Evolutionary conservation across 768 basidiomycete genomes (phyloP).

Genomic region (Brasilioporus rufonigricans): DNA sequence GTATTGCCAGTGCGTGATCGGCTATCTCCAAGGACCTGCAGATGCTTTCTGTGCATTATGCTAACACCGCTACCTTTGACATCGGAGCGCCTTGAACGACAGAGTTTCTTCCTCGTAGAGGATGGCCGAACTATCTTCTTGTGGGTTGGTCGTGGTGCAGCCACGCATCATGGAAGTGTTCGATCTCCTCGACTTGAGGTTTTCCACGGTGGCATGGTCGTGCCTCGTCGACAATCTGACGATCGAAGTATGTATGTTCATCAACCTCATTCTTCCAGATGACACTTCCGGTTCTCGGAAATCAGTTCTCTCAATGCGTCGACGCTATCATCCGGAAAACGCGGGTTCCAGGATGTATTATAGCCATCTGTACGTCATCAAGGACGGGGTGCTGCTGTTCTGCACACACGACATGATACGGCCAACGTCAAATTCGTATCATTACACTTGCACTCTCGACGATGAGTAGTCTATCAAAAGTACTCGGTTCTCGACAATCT

Average conservation of each 20-base stretch:
- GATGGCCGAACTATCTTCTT: slow-evolving; percentile 98
- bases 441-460: too few species aligned
- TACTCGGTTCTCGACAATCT: too few species aligned
- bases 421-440: too few species aligned
- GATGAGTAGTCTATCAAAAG: too few species aligned
- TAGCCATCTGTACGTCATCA: slow-evolving; percentile 93
- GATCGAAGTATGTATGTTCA: too few species aligned
- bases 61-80: slow-evolving; percentile 88
- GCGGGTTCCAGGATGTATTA: slow-evolving; percentile 92
- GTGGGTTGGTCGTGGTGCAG: slow-evolving; percentile 97
- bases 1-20: slow-evolving; percentile 92
- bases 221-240: neutral
- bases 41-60: slow-evolving; percentile 86
- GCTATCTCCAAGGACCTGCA: slow-evolving; percentile 92
- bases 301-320: slow-evolving; percentile 90
- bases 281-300: slow-evolving; percentile 85
- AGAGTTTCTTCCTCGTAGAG: slow-evolving; percentile 95
- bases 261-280: too few species aligned
- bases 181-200: slow-evolving; percentile 80
- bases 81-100: slow-evolving; percentile 91
- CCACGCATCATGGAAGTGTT: slow-evolving; percentile 97
- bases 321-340: slow-evolving; percentile 94
- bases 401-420: too few species aligned
- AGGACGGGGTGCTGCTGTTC: slow-evolving; percentile 95
- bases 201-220: slow-evolving; percentile 73